Base-by-base conservation (phyloP, 768 basidiomycete genomes). In the Tulasnella sp. region DNA sequence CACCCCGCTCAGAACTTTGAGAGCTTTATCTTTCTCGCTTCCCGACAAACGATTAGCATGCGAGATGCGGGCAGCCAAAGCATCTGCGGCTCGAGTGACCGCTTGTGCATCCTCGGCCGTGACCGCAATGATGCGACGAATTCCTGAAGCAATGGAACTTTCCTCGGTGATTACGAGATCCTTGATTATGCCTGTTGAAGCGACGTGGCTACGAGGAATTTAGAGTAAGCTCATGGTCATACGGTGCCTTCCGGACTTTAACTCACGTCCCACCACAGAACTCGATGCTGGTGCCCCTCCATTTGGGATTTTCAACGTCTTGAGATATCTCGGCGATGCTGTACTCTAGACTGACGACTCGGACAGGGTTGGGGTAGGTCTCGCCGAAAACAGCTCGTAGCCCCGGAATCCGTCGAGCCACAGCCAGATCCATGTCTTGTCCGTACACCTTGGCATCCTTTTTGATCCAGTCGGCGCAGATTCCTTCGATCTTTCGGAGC, bases 211-310 rank as follows among this genome's bases (percentile, higher is more conserved):
- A 76, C 10, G 29, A 18, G 37, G 23, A 73, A 26, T 79, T 76
- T 16, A 71, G 39, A 37, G 32, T 61, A 29, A 79, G 37, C 44
- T 57, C 20, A 4, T 3, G n/a, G 72, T 44, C 79, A 44, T 73
- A 76, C 5, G 9, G 26, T 46, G 29, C 32, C 11, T 55, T 16
- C 2, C 35, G 37, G 29, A 16, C 11, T 77, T 23, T 13, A 13
- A 89, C 94, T 84, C 81, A 95, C 90, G 98, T 99, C 84, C 98
- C 98, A 84, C 98, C 98, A 83, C 98, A 99, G 83, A 99, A 97
- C 85, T 99, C 98, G 80, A 98, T 90, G 83, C 93, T 96, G 15
- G 97, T 98, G 39, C 85, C 86, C 70, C 93, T 86, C 98, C 98
- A 99, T 85, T 92, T 94, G 4, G 92, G 90, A 84, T 95, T 96